Percentiles rank a stretch among this genome's conserved stretches.
Conservation (phyloP, 352 stramenopile species). For the Phytophthora sojae region DNA sequence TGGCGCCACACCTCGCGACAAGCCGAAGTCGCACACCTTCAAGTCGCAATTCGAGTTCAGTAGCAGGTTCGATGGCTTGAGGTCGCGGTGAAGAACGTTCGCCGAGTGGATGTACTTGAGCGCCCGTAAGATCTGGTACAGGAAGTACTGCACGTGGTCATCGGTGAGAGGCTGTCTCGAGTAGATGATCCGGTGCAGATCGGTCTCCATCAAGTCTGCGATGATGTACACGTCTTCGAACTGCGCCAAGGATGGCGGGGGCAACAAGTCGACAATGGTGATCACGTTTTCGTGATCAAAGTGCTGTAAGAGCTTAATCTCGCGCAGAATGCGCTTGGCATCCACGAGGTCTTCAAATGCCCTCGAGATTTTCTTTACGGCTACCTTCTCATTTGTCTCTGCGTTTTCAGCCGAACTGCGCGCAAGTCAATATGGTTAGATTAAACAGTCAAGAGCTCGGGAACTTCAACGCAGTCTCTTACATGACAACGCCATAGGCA, state of each 20-base stretch:
- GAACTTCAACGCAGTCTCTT: constrained; percentile 35
- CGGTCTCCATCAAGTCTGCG: constrained; percentile 98
- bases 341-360: constrained; percentile 98
- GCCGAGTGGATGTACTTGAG: constrained; percentile 95
- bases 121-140: constrained; percentile 96
- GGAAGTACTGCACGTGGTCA: constrained; percentile 94
- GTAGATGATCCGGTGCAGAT: constrained; percentile 98
- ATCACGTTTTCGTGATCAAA: constrained; percentile 97
- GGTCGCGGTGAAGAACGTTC: constrained; percentile 96
- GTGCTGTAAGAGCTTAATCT: constrained; percentile 95
- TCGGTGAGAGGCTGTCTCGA: constrained; percentile 93
- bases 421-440: constrained; percentile 11
- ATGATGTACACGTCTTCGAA: constrained; percentile 99
- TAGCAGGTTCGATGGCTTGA: constrained; percentile 98
- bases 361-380: constrained; percentile 91
- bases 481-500: constrained; percentile 96
- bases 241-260: constrained; percentile 91
- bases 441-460: neutral
- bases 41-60: constrained; percentile 95
- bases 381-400: constrained; percentile 86
- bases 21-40: constrained; percentile 93
- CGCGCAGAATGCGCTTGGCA: constrained; percentile 98
- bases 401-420: constrained; percentile 80
- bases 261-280: constrained; percentile 95
- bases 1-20: constrained; percentile 84